Evolutionary conservation across 371 early-diverging fungal genomes (phyloP).

Genomic region (Mucor mucedo): DNA sequence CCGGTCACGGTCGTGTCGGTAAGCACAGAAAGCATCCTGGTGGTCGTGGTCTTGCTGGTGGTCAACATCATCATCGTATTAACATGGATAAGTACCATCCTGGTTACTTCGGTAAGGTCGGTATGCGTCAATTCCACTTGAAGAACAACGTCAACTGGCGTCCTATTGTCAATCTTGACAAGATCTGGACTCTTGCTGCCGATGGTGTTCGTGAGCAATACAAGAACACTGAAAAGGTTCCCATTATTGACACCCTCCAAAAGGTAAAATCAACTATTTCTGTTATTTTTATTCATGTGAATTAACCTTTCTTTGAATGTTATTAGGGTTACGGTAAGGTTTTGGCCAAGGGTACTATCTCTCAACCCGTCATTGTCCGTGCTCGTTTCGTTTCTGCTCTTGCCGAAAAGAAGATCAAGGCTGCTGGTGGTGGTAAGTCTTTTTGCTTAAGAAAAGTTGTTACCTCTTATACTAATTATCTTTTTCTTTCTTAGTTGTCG

Average conservation of each 20-base stretch:
- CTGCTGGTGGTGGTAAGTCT: conserved; percentile 86
- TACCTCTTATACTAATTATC: neutral
- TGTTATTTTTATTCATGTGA: neutral
- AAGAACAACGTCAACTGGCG: conserved; percentile 91
- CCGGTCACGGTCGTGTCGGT: conserved; percentile 95
- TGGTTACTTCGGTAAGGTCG: conserved; percentile 99
- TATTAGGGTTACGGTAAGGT: conserved; percentile 94
- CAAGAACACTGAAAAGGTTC: conserved; percentile 89
- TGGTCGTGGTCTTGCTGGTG: conserved; percentile 99
- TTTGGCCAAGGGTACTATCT: conserved; percentile 93
- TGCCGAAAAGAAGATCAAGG: conserved; percentile 99
- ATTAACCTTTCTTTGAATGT: too few species aligned
- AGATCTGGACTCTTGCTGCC: conserved; percentile 93
- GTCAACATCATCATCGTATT: conserved; percentile 99
- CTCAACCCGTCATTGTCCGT: conserved; percentile 98
- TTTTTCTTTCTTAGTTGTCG: conserved; percentile 25
- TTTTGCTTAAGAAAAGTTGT: too few species aligned
- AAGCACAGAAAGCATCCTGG: conserved; percentile 99
- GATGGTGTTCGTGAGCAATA: conserved; percentile 89
- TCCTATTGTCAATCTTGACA: conserved; percentile 93
- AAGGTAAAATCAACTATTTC: conserved; percentile 45
- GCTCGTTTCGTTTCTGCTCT: conserved; percentile 92
- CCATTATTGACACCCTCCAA: conserved; percentile 91
- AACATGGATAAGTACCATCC: conserved; percentile 99
- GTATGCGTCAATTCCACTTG: conserved; percentile 99